phyloP scores from a whole-genome alignment of 2,329 filamentous ascomycete species.

The Arthrobotrys sinensis region DNA sequence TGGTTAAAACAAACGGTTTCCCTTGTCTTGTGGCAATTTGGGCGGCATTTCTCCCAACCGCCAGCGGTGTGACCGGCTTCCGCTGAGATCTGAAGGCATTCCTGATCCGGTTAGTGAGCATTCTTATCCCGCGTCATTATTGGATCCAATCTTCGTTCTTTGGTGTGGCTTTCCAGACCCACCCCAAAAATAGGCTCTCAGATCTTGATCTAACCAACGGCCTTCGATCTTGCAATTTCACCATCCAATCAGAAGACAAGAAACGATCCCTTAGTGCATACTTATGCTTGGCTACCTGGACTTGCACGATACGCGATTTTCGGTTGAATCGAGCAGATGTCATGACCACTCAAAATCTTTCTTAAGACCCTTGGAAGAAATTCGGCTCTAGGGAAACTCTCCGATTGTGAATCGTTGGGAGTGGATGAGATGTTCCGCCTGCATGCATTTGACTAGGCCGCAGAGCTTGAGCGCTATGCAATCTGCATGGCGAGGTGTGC shows the following conservation, averaged over 20 bases:
- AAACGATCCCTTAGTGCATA: constrained; percentile 14
- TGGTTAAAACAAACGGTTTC: constrained; percentile 50
- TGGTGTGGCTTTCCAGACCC: constrained; percentile 34
- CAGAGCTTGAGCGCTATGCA: constrained; percentile 20
- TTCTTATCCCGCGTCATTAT: constrained; percentile 52
- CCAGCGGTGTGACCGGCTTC: constrained; percentile 50
- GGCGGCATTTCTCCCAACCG: constrained; percentile 44
- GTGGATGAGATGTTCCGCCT: constrained; percentile 17
- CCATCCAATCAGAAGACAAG: constrained; percentile 39
- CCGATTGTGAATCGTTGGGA: constrained; percentile 21
- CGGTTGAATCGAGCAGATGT: constrained; percentile 55
- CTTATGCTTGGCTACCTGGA: constrained; percentile 30
- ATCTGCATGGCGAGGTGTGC: constrained; percentile 4
- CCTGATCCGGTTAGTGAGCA: constrained; percentile 45
- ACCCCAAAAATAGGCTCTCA: constrained; percentile 60
- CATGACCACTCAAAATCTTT: constrained; percentile 22
- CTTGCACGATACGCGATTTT: constrained; percentile 55
- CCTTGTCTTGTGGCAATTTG: constrained; percentile 35
- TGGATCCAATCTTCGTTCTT: constrained; percentile 45
- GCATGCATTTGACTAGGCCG: constrained; percentile 18
- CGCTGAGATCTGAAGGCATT: constrained; percentile 41
- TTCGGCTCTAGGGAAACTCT: constrained; percentile 33
- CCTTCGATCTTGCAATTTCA: constrained; percentile 51
- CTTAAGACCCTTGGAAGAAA: neutral
- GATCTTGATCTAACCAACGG: constrained; percentile 57